A percentile compares a stretch with the other conserved stretches of the same genome.
phyloP scores from a whole-genome alignment of 2,329 filamentous ascomycete genomes.

The Scedosporium minutisporum region DNA sequence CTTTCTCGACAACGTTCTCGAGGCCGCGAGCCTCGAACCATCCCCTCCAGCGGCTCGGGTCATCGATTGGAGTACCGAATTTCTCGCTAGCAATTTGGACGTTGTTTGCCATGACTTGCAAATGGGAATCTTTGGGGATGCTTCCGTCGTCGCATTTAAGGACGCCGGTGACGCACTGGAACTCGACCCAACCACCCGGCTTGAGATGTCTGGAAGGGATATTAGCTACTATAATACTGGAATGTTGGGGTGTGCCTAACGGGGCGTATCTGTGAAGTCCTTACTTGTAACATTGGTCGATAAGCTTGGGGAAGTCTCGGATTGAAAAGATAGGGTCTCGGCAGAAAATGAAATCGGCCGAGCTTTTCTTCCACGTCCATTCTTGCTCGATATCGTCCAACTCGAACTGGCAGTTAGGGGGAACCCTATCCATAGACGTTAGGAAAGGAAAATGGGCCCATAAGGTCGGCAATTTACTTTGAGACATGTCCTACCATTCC shows the following conservation, averaged over 20 bases:
- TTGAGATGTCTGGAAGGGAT: slow-evolving; percentile 38
- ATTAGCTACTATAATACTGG: slow-evolving; percentile 28
- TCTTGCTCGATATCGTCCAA: slow-evolving; percentile 49
- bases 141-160: slow-evolving; percentile 20
- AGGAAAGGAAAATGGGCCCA: slow-evolving; percentile 21
- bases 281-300: slow-evolving; percentile 25
- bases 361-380: slow-evolving; percentile 33
- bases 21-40: slow-evolving; percentile 17
- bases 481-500: slow-evolving; percentile 10
- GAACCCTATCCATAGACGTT: slow-evolving; percentile 44
- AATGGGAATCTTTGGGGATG: slow-evolving; percentile 16
- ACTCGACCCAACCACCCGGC: slow-evolving; percentile 41
- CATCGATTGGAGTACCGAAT: slow-evolving; percentile 19
- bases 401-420: slow-evolving; percentile 52
- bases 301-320: slow-evolving; percentile 20
- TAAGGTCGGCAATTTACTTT: too few relatives aligned
- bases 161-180: slow-evolving; percentile 29
- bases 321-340: slow-evolving; percentile 35
- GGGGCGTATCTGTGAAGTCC: background rate
- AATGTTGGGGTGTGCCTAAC: background rate
- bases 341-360: slow-evolving; percentile 52
- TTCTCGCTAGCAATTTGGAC: slow-evolving; percentile 19
- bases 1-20: slow-evolving; percentile 14
- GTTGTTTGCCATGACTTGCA: slow-evolving; percentile 17
- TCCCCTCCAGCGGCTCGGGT: slow-evolving; percentile 15